phyloP scores from a whole-genome alignment of 257 asterid species.

The Solanum bulbocastanum region DNA sequence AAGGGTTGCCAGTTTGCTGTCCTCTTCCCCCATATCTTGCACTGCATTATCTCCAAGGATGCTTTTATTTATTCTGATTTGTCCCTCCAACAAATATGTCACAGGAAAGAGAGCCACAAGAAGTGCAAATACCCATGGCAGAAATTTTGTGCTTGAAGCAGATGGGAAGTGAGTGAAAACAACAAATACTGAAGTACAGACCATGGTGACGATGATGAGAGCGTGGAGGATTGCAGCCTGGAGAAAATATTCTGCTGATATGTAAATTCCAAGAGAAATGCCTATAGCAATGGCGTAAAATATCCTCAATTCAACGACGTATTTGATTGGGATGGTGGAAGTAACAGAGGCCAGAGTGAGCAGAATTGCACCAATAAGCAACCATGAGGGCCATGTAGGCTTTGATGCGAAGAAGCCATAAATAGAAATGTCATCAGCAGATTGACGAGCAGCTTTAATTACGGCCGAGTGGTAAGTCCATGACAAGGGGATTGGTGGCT shows the following conservation, averaged over 20 bases:
- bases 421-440: slow-evolving; percentile 88
- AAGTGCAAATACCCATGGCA: slow-evolving; percentile 94
- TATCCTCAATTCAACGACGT: slow-evolving; percentile 78
- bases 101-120: slow-evolving; percentile 98
- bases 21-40: slow-evolving; percentile 60
- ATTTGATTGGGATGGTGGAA: slow-evolving; percentile 78
- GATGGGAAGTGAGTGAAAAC: slow-evolving; percentile 97
- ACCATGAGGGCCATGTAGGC: slow-evolving; percentile 98
- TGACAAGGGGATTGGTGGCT: slow-evolving; percentile 87
- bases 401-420: slow-evolving; percentile 82
- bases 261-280: slow-evolving; percentile 75
- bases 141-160: slow-evolving; percentile 83
- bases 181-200: slow-evolving; percentile 74
- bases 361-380: slow-evolving; percentile 74
- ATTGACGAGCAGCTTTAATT: slow-evolving; percentile 73
- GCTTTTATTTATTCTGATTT: slow-evolving; percentile 60
- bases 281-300: slow-evolving; percentile 77
- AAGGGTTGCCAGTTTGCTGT: slow-evolving; percentile 60
- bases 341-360: slow-evolving; percentile 92
- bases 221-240: slow-evolving; percentile 77
- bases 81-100: slow-evolving; percentile 90
- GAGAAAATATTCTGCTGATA: slow-evolving; percentile 90
- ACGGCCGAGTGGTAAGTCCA: slow-evolving; percentile 75
- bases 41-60: slow-evolving; percentile 38
- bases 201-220: slow-evolving; percentile 88